Evolutionary conservation across 371 early-diverging fungal species (phyloP).

Genomic region (Massospora cicadina): DNA sequence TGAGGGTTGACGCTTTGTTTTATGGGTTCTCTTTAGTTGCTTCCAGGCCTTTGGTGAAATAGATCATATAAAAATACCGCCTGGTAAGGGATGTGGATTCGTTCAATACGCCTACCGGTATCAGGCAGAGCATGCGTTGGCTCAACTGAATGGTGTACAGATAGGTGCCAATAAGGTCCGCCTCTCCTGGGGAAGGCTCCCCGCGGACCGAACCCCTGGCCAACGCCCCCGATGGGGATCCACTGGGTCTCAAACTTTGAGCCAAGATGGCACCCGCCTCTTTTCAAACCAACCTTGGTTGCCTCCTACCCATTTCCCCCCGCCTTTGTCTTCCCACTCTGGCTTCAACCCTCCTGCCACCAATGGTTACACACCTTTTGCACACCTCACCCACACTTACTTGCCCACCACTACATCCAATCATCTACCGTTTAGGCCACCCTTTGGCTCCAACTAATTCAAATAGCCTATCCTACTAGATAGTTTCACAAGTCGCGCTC

Average conservation of each 20-base stretch:
- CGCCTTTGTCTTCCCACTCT: neutral
- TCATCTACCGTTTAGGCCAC: neutral
- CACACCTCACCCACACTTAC: neutral
- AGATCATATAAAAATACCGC: conserved; percentile 76
- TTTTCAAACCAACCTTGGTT: neutral
- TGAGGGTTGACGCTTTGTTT: neutral
- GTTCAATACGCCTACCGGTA: conserved; percentile 67
- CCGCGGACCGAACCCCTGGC: conserved; percentile 23
- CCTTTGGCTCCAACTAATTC: neutral
- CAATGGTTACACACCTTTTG: neutral
- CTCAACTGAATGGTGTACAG: conserved; percentile 65
- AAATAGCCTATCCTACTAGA: neutral
- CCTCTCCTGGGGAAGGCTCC: conserved; percentile 80
- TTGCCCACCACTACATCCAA: neutral
- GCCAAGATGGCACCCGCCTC: neutral
- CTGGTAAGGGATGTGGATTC: conserved; percentile 87
- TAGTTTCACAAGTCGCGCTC: neutral
- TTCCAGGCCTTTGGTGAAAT: conserved; percentile 81
- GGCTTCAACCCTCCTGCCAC: neutral
- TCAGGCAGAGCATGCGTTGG: conserved; percentile 74
- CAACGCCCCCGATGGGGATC: neutral
- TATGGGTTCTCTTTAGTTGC: conserved; percentile 15
- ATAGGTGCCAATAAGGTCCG: conserved; percentile 68
- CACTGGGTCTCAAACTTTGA: neutral
- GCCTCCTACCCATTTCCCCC: neutral